Evolutionary conservation across 2,329 filamentous ascomycete species (phyloP).

Genomic region (Fonsecaea erecta): DNA sequence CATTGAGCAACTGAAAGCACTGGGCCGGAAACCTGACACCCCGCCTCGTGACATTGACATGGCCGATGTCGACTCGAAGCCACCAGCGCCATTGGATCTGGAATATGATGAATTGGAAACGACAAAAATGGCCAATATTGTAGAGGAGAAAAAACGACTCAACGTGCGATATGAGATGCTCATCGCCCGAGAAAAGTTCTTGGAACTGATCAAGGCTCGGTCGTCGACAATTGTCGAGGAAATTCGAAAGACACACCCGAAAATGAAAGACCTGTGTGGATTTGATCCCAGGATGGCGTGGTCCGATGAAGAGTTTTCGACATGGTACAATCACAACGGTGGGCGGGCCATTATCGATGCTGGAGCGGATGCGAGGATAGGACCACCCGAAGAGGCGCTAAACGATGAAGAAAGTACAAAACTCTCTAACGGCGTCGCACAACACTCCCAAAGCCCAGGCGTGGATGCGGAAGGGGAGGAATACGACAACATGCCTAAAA

Average conservation of each 20-base stretch:
- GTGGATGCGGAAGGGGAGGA: conserved; percentile 43
- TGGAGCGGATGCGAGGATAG: conserved; percentile 31
- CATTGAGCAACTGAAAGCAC: conserved; percentile 30
- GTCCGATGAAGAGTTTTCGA: conserved; percentile 55
- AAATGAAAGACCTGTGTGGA: conserved; percentile 55
- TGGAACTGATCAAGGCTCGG: conserved; percentile 49
- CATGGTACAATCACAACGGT: conserved; percentile 49
- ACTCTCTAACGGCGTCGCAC: conserved; percentile 34
- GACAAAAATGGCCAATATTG: conserved; percentile 47
- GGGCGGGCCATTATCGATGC: conserved; percentile 42
- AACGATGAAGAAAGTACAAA: conserved; percentile 41
- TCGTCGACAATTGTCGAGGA: conserved; percentile 50
- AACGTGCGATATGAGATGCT: conserved; percentile 49
- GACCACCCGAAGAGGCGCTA: conserved; percentile 46
- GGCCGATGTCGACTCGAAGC: conserved; percentile 13
- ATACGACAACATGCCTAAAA: conserved; percentile 40
- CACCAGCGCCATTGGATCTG: conserved; percentile 39
- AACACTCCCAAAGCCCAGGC: conserved; percentile 40
- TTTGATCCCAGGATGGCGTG: conserved; percentile 54
- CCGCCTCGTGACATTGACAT: conserved; percentile 36
- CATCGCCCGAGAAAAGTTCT: conserved; percentile 47
- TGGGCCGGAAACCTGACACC: conserved; percentile 38
- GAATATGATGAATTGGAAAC: conserved; percentile 42
- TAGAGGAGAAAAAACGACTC: conserved; percentile 41
- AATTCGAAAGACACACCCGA: conserved; percentile 51